phyloP scores from a whole-genome alignment of 352 stramenopile species.

The Phytophthora pini region DNA sequence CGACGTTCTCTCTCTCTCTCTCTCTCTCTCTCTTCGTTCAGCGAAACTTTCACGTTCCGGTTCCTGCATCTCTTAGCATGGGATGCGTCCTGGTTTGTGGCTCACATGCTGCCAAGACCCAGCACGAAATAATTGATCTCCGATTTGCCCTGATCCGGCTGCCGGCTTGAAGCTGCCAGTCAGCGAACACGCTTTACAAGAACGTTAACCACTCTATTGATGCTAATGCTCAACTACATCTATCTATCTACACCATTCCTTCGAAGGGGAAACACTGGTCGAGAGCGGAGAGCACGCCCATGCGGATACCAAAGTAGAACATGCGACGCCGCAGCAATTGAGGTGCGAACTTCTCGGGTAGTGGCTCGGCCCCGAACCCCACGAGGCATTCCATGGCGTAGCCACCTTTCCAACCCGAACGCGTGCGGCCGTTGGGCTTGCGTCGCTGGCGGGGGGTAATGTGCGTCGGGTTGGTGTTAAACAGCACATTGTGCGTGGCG shows the following conservation, averaged over 20 bases:
- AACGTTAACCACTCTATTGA: neutral
- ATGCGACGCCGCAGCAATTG: constrained; percentile 43
- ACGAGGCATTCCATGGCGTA: constrained; percentile 51
- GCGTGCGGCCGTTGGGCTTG: constrained; percentile 20
- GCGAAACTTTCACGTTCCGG: constrained; percentile 15
- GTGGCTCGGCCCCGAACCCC: constrained; percentile 39
- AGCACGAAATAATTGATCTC: constrained; percentile 24
- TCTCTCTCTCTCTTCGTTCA: neutral
- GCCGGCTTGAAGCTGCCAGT: constrained; percentile 14
- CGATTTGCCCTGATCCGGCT: constrained; percentile 7
- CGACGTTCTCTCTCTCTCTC: neutral
- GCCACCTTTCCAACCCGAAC: constrained; percentile 20
- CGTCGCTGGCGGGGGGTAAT: constrained; percentile 53
- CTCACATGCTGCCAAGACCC: constrained; percentile 1
- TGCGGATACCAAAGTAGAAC: constrained; percentile 45
- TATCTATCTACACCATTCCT: constrained; percentile 18
- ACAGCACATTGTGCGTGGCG: constrained; percentile 40
- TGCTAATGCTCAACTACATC: neutral
- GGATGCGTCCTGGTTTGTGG: constrained; percentile 23
- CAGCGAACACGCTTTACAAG: neutral
- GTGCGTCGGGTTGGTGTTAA: constrained; percentile 53
- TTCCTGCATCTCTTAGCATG: constrained; percentile 8
- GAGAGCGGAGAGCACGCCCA: constrained; percentile 35
- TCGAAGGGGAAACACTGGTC: constrained; percentile 40
- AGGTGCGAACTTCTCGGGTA: constrained; percentile 39